These are phyloP conservation scores for Phyllosticta capitalensis DNA, from an alignment of 2,329 filamentous ascomycete species.

Conservation along the genomic window DNA sequence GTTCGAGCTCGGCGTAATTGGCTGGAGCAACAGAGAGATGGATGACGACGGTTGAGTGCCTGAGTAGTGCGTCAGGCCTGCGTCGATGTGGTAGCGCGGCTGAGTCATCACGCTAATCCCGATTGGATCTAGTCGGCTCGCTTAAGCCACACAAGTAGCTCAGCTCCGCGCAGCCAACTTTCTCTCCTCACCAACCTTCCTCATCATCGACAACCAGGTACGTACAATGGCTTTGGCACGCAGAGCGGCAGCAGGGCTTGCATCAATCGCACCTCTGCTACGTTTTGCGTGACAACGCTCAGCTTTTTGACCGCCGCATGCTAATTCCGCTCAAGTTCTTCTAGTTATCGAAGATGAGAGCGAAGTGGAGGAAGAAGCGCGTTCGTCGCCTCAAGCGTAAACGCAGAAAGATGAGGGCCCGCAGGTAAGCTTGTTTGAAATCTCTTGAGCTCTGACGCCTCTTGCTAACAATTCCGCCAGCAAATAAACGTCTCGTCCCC, in stretches of 20 bases:
- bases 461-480: constrained; percentile 19
- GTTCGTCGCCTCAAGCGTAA: constrained; percentile 98
- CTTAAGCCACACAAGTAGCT: constrained; percentile 11
- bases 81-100: not conserved
- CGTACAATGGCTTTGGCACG: constrained; percentile 15
- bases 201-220: constrained; percentile 35
- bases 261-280: not conserved
- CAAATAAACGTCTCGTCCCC: constrained; percentile 41
- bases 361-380: constrained; percentile 99
- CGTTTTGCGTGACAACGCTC: constrained; percentile 2
- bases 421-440: constrained; percentile 62
- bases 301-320: not conserved
- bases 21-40: not conserved
- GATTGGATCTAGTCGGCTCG: not conserved
- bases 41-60: not conserved
- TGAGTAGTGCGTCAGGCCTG: constrained; percentile 6
- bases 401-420: constrained; percentile 99
- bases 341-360: constrained; percentile 59
- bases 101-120: constrained; percentile 3
- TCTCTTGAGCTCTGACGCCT: not conserved
- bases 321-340: constrained; percentile 13
- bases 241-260: not conserved
- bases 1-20: not conserved
- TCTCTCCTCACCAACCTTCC: constrained; percentile 30
- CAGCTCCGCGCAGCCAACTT: constrained; percentile 8